These are phyloP conservation scores for Hypoxylon rubiginosum DNA, from an alignment of 2,329 filamentous ascomycete genomes.

Conservation along the genomic window DNA sequence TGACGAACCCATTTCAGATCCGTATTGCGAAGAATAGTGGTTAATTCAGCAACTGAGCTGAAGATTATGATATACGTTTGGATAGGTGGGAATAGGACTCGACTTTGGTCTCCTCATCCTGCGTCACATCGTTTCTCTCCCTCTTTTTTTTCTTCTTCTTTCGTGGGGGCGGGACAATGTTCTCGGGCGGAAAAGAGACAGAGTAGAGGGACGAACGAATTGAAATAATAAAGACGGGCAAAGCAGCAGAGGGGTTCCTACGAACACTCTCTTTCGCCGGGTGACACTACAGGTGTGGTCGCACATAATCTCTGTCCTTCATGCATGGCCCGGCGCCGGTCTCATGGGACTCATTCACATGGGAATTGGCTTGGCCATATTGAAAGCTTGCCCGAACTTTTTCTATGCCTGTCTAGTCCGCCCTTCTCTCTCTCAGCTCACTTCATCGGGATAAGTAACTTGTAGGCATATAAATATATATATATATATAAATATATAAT, in stretches of 20 bases:
- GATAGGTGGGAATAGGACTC: neutral
- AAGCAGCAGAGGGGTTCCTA: constrained; percentile 10
- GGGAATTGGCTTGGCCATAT: constrained; percentile 17
- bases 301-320: constrained; percentile 22
- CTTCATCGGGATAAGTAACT: neutral
- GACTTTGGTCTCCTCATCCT: constrained; percentile 5
- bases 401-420: neutral
- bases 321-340: constrained; percentile 12
- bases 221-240: neutral
- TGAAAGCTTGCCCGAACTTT: neutral
- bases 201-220: neutral
- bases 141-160: neutral
- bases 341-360: constrained; percentile 32
- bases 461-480: neutral
- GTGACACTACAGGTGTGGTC: constrained; percentile 31
- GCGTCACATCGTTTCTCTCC: neutral
- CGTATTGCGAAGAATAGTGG: neutral
- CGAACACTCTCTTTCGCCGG: constrained; percentile 8
- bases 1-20: neutral
- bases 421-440: neutral
- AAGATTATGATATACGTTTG: neutral
- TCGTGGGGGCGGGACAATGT: constrained; percentile 23
- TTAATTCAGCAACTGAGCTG: neutral
- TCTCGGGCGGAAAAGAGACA: neutral
- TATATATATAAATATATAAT: too few relatives aligned